Conservation (phyloP, 2,329 filamentous ascomycete species). For the Sordariomycetes sp. region DNA sequence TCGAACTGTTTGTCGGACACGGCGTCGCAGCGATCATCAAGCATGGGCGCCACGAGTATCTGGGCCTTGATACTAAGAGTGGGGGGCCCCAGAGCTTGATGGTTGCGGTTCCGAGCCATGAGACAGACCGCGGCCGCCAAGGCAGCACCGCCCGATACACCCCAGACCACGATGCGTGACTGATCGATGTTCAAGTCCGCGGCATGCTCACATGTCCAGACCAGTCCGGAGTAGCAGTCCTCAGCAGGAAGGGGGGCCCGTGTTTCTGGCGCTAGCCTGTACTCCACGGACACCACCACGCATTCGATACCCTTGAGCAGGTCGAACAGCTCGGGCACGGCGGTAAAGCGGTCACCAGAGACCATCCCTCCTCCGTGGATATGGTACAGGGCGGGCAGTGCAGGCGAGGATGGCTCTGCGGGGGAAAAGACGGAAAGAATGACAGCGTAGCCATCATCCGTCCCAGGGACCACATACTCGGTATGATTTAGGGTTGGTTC, state of each 20-base stretch:
- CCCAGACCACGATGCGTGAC: slow-evolving; percentile 26
- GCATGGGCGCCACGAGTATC: slow-evolving; percentile 35
- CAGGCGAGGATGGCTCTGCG: slow-evolving; percentile 4
- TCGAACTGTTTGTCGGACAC: slow-evolving; percentile 20
- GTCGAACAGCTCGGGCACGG: slow-evolving; percentile 9
- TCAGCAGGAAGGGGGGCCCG: slow-evolving; percentile 11
- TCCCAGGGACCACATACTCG: slow-evolving; percentile 5
- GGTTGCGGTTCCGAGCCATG: slow-evolving; percentile 21
- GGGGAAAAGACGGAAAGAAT: slow-evolving; percentile 10
- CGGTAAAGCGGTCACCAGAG: slow-evolving; percentile 11
- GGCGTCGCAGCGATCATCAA: slow-evolving; percentile 29
- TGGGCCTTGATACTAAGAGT: slow-evolving; percentile 20
- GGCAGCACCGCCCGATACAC: slow-evolving; percentile 31
- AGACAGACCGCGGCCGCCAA: slow-evolving; percentile 27
- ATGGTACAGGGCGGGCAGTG: slow-evolving; percentile 10
- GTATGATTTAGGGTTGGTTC: slow-evolving; percentile 7
- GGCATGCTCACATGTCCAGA: slow-evolving; percentile 26
- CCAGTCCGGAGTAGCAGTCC: slow-evolving; percentile 17
- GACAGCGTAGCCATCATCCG: slow-evolving; percentile 5
- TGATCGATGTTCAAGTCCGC: slow-evolving; percentile 28
- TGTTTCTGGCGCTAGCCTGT: slow-evolving; percentile 14
- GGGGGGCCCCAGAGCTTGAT: slow-evolving; percentile 9
- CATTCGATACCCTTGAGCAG: slow-evolving; percentile 8
- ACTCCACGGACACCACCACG: slow-evolving; percentile 14
- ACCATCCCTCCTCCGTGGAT: slow-evolving; percentile 13